phyloP scores from a whole-genome alignment of 108 stramenopile genomes.

The Nitzschia sp. region DNA sequence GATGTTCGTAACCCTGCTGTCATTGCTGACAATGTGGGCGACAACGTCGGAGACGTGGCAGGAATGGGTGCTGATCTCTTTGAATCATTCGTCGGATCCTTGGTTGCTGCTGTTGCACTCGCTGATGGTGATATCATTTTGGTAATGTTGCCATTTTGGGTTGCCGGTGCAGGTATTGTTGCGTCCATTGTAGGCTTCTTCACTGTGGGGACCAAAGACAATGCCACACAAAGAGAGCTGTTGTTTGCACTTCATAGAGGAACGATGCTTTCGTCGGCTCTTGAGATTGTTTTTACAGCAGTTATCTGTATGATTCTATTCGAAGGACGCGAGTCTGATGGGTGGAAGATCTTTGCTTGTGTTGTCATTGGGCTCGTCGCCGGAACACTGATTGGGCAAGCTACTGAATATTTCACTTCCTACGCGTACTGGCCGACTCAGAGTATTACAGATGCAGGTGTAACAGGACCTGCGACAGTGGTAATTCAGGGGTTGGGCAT shows the following conservation, averaged over 20 bases:
- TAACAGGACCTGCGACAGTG: constrained; percentile 91
- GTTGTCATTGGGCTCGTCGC: constrained; percentile 83
- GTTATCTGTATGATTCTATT: constrained; percentile 52
- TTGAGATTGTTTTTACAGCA: constrained; percentile 57
- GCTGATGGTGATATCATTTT: constrained; percentile 62
- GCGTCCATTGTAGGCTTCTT: constrained; percentile 79
- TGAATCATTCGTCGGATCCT: constrained; percentile 90
- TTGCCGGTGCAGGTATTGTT: constrained; percentile 83
- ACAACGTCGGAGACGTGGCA: constrained; percentile 97
- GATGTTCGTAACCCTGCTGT: constrained; percentile 96
- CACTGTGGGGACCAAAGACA: constrained; percentile 61
- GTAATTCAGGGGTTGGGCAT: constrained; percentile 94
- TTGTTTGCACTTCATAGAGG: constrained; percentile 75
- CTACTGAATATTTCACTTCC: constrained; percentile 94
- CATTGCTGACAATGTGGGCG: constrained; percentile 98
- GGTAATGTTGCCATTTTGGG: constrained; percentile 84
- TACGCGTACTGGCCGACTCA: constrained; percentile 80
- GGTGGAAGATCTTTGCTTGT: constrained; percentile 74
- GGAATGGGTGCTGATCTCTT: constrained; percentile 96
- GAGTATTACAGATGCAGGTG: constrained; percentile 83
- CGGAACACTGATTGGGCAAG: constrained; percentile 88
- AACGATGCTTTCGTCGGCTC: constrained; percentile 68
- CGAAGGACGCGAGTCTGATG: constrained; percentile 40
- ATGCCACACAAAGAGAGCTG: constrained; percentile 64
- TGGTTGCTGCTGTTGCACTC: constrained; percentile 88